Conservation (phyloP, 441 rosid genomes). For the Viola pubescens region DNA sequence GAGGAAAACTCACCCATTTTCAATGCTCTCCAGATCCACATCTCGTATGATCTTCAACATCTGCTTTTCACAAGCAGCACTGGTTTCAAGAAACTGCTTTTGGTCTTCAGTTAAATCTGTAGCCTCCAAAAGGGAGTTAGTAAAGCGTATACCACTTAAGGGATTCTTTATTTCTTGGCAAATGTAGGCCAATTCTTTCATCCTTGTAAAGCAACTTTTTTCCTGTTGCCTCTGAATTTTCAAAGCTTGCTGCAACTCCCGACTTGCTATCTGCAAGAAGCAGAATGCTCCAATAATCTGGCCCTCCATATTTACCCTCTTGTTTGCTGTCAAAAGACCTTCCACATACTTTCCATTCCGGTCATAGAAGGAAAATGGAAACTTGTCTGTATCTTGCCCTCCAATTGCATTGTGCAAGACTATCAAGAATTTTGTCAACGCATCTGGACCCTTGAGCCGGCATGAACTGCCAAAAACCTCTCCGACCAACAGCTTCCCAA, state of each 20-base stretch:
- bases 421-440: constrained; percentile 80
- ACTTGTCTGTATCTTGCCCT: constrained; percentile 76
- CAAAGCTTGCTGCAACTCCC: constrained; percentile 79
- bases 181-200: constrained; percentile 79
- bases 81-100: constrained; percentile 81
- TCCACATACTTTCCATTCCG: constrained; percentile 61
- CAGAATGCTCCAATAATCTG: constrained; percentile 82
- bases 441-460: constrained; percentile 81
- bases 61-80: constrained; percentile 86
- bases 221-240: constrained; percentile 68
- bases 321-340: constrained; percentile 76
- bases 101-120: constrained; percentile 74
- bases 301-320: constrained; percentile 62
- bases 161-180: constrained; percentile 81
- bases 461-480: constrained; percentile 88
- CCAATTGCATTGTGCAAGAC: constrained; percentile 74
- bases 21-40: constrained; percentile 61
- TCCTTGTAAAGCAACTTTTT: constrained; percentile 45
- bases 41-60: constrained; percentile 56
- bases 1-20: constrained; percentile 57
- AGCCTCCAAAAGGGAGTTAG: constrained; percentile 69
- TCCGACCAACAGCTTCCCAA: constrained; percentile 80
- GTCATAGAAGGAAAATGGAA: constrained; percentile 69
- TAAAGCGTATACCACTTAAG: constrained; percentile 63
- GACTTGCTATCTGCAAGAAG: constrained; percentile 91